These are phyloP conservation scores for Eucalyptus pauciflora DNA, from an alignment of 345 rosid genomes.

Conservation along the genomic window DNA sequence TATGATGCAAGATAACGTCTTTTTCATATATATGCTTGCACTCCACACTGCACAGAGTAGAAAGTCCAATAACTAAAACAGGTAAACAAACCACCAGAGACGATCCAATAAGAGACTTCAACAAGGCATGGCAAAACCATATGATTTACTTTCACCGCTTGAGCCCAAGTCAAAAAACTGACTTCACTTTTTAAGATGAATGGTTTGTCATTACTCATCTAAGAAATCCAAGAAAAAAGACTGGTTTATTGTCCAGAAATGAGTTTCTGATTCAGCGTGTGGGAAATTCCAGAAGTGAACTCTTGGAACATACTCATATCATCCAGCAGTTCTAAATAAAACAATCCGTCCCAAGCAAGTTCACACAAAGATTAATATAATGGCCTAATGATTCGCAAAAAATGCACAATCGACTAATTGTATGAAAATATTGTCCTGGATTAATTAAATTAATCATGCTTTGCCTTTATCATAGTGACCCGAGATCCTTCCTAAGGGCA, in stretches of 20 bases:
- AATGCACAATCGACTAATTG: not conserved
- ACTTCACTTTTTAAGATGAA: not conserved
- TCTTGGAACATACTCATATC: not conserved
- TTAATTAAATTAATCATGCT: not conserved
- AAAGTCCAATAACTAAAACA: not conserved
- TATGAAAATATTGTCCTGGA: not conserved
- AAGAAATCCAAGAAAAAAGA: not conserved
- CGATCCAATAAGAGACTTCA: not conserved
- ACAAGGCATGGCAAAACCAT: not conserved
- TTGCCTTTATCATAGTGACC: not conserved
- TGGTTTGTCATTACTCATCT: not conserved
- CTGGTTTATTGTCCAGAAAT: not conserved
- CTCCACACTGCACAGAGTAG: slow-evolving; percentile 34
- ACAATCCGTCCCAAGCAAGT: not conserved
- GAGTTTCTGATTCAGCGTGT: not conserved
- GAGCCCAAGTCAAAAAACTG: not conserved
- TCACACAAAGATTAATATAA: not conserved
- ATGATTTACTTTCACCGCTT: not conserved
- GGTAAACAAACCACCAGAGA: not conserved
- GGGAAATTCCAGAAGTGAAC: not conserved
- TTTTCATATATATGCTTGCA: slow-evolving; percentile 88
- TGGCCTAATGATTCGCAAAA: not conserved
- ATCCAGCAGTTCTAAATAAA: not conserved
- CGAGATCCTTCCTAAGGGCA: not conserved
- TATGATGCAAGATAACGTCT: slow-evolving; percentile 33